These are phyloP conservation scores for Cucumis melo DNA, from an alignment of 306 rosid species.

Conservation along the genomic window DNA sequence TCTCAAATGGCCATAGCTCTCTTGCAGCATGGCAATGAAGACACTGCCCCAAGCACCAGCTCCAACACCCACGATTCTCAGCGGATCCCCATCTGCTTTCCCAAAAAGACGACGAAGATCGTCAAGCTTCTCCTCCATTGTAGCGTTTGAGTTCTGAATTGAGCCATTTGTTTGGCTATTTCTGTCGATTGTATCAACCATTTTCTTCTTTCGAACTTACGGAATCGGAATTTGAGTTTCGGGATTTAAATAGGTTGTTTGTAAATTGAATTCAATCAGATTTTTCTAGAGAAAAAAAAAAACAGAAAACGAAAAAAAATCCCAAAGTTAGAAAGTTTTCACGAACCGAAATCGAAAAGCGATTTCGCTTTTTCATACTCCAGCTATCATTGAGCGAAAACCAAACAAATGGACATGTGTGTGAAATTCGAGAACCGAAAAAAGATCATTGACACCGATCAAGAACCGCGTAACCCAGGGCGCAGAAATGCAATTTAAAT, in stretches of 20 bases:
- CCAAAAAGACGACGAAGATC: constrained; percentile 56
- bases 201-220: constrained; percentile 23
- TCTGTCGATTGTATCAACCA: constrained; percentile 26
- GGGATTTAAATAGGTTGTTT: neutral
- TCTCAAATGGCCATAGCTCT: constrained; percentile 63
- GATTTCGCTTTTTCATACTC: neutral
- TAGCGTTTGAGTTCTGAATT: constrained; percentile 27
- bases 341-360: neutral
- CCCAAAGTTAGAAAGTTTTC: neutral
- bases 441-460: neutral
- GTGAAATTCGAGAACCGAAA: neutral
- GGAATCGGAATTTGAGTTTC: neutral
- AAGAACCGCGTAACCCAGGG: neutral
- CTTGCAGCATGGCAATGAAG: constrained; percentile 76
- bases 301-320: no score
- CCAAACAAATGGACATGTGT: neutral
- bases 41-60: constrained; percentile 99
- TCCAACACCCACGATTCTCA: constrained; percentile 81
- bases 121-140: constrained; percentile 66
- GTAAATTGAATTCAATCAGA: neutral
- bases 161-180: constrained; percentile 26
- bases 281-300: neutral
- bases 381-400: neutral
- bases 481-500: neutral
- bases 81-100: constrained; percentile 74